Evolutionary conservation across 1,139 yeast genomes (phyloP).

Genomic region (Trichomonascaceae sp.): DNA sequence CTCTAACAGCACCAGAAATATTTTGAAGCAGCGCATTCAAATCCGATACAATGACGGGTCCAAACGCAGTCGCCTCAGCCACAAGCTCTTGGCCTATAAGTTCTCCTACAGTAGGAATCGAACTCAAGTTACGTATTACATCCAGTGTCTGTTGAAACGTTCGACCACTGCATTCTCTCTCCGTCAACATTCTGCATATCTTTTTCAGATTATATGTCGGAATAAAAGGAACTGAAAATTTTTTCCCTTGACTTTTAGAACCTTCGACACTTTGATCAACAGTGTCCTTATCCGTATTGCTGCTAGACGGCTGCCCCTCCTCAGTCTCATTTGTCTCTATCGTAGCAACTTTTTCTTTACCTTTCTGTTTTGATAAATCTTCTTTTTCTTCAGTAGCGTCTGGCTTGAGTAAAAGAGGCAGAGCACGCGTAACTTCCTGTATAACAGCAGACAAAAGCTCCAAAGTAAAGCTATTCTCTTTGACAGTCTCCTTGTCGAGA

Average conservation of each 20-base stretch:
- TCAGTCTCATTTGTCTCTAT: conserved; percentile 3
- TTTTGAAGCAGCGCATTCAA: conserved; percentile 47
- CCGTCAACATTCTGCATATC: conserved; percentile 63
- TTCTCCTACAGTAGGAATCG: conserved; percentile 54
- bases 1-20: conserved; percentile 36
- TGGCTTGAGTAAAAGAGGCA: conserved; percentile 35
- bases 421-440: conserved; percentile 71
- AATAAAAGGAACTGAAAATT: conserved; percentile 54
- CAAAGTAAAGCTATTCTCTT: conserved; percentile 68
- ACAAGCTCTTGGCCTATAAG: conserved; percentile 68
- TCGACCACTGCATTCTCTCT: conserved; percentile 79
- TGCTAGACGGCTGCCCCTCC: neutral
- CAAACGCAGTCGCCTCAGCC: conserved; percentile 56
- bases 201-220: conserved; percentile 59
- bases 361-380: conserved; percentile 12
- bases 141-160: conserved; percentile 82
- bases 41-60: conserved; percentile 53
- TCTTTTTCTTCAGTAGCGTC: conserved; percentile 16
- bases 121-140: conserved; percentile 72
- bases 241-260: neutral
- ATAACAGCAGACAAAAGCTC: conserved; percentile 70
- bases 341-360: conserved; percentile 11
- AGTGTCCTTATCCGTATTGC: conserved; percentile 10
- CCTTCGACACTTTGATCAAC: conserved; percentile 17
- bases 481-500: conserved; percentile 56